Evolutionary conservation across 345 rosid species (phyloP).

Genomic region (Raphanus raphanistrum): DNA sequence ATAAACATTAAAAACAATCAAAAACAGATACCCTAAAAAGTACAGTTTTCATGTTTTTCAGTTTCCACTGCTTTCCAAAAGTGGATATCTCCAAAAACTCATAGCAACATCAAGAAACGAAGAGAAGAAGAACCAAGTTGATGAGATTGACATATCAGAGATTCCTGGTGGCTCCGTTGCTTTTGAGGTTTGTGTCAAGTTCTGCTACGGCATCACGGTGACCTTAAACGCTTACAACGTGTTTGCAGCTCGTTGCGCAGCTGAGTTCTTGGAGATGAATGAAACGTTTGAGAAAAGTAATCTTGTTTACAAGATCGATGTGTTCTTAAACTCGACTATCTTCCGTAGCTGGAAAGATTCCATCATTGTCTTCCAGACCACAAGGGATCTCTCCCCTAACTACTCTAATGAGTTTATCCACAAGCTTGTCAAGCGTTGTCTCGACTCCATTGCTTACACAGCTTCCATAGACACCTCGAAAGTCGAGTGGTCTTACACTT

Average conservation of each 20-base stretch:
- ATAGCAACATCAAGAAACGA: conserved; percentile 40
- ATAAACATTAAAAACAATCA: neutral
- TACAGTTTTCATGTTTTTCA: conserved; percentile 26
- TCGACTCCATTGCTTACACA: conserved; percentile 48
- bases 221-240: conserved; percentile 47
- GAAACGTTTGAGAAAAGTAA: conserved; percentile 57
- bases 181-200: conserved; percentile 45
- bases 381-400: conserved; percentile 34
- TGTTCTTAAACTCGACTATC: conserved; percentile 53
- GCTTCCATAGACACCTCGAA: conserved; percentile 47
- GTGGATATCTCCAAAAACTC: conserved; percentile 53
- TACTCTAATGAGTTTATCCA: conserved; percentile 1
- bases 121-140: conserved; percentile 33
- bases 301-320: conserved; percentile 55
- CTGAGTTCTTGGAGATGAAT: conserved; percentile 56
- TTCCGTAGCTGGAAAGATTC: conserved; percentile 61
- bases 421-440: conserved; percentile 29
- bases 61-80: conserved; percentile 72
- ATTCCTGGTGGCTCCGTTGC: conserved; percentile 58
- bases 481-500: conserved; percentile 55
- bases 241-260: conserved; percentile 40
- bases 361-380: conserved; percentile 46
- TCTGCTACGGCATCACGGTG: conserved; percentile 35
- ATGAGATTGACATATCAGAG: conserved; percentile 42
- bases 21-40: neutral